phyloP scores from a whole-genome alignment of 768 basidiomycete species.

The Lyophyllum shimeji region DNA sequence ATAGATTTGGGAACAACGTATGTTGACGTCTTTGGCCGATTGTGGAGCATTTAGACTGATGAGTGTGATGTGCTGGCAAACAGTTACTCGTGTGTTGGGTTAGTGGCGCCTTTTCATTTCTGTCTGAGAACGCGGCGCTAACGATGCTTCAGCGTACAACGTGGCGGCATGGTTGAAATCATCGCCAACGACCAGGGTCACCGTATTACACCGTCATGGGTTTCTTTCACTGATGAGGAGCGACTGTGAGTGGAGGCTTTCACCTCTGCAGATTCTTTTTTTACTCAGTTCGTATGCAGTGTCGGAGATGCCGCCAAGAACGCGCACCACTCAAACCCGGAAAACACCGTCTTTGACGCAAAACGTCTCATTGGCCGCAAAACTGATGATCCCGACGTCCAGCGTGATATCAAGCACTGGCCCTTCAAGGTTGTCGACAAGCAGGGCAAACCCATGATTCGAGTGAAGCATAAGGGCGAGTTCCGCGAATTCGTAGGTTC shows the following conservation, averaged over 20 bases:
- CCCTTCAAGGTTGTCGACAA: slow-evolving; percentile 83
- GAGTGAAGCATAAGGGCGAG: slow-evolving; percentile 78
- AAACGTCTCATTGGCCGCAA: slow-evolving; percentile 93
- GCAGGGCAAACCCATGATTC: slow-evolving; percentile 76
- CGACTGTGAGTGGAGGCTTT: slow-evolving; percentile 47
- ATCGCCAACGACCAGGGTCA: slow-evolving; percentile 90
- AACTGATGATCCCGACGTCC: slow-evolving; percentile 75
- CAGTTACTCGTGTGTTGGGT: slow-evolving; percentile 97
- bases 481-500: slow-evolving; percentile 76
- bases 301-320: slow-evolving; percentile 98
- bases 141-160: slow-evolving; percentile 60
- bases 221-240: slow-evolving; percentile 77
- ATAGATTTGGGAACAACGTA: slow-evolving; percentile 92
- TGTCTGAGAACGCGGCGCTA: background rate
- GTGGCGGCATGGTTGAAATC: slow-evolving; percentile 84
- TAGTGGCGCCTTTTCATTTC: slow-evolving; percentile 26
- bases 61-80: slow-evolving; percentile 16
- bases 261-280: background rate
- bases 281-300: slow-evolving; percentile 24
- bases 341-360: slow-evolving; percentile 95
- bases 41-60: slow-evolving; percentile 19
- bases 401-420: slow-evolving; percentile 89
- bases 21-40: slow-evolving; percentile 14
- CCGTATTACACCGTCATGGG: slow-evolving; percentile 90
- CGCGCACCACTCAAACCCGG: slow-evolving; percentile 86